A percentile compares a stretch with the other conserved stretches of the same genome.
Evolutionary conservation across 2,329 filamentous ascomycete genomes (phyloP).

Genomic region (Neofusicoccum laricinum): DNA sequence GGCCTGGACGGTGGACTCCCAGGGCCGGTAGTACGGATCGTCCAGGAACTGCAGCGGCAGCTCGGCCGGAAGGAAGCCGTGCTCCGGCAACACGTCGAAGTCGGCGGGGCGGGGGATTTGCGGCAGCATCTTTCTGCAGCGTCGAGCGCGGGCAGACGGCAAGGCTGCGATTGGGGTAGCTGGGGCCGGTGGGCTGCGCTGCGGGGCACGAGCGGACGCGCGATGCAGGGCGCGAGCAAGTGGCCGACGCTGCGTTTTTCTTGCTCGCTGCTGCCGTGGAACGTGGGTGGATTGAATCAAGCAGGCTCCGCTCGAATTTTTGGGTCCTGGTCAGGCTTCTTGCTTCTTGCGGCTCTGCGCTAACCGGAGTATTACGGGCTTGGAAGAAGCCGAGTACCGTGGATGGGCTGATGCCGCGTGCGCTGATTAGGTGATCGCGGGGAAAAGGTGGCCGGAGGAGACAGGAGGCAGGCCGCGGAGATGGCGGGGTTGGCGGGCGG

Average conservation of each 20-base stretch:
- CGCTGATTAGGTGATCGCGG: background rate
- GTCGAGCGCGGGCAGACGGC: background rate
- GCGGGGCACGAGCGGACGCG: background rate
- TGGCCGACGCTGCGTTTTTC: background rate
- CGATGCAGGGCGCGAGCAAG: background rate
- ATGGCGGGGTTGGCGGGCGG: background rate
- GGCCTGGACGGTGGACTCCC: conserved; percentile 84
- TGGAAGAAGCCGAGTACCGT: background rate
- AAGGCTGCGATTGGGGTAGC: background rate
- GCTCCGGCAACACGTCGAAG: conserved; percentile 42
- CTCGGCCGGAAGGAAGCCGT: conserved; percentile 85
- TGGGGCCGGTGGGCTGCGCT: no score
- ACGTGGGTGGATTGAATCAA: background rate
- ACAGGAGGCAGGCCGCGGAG: background rate
- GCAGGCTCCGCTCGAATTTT: background rate
- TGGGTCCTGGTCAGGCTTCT: background rate
- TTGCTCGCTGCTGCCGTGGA: background rate
- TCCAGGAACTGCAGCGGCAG: conserved; percentile 76
- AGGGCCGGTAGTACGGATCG: conserved; percentile 89
- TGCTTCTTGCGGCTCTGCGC: conserved; percentile 2
- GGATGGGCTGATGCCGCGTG: conserved; percentile 3
- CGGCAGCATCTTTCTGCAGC: conserved; percentile 5
- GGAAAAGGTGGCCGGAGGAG: background rate
- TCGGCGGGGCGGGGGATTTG: conserved; percentile 15
- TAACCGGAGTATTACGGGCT: background rate